Percentiles rank a stretch among this genome's conserved stretches.
phyloP scores from a whole-genome alignment of 768 basidiomycete species.

The Tulasnella sp. region DNA sequence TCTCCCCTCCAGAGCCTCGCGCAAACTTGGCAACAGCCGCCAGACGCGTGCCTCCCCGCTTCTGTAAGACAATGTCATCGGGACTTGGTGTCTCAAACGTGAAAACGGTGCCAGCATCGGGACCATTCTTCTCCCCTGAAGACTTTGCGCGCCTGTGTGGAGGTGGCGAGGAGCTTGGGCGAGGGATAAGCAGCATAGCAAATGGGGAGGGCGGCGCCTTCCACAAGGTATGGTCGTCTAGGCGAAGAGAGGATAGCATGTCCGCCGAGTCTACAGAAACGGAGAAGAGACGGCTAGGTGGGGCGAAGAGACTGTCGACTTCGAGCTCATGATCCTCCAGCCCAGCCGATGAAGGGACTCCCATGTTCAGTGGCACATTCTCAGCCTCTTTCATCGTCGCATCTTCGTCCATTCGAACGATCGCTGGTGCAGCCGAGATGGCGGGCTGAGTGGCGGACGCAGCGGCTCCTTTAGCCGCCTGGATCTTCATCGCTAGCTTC shows the following conservation, averaged over 20 bases:
- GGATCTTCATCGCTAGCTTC: slow-evolving; percentile 67
- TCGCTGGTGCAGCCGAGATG: no score
- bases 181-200: slow-evolving; percentile 4
- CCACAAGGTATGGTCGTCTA: neutral
- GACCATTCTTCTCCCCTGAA: neutral
- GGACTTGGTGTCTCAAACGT: slow-evolving; percentile 80
- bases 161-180: no score
- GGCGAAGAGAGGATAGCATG: neutral
- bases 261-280: neutral
- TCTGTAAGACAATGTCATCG: slow-evolving; percentile 76
- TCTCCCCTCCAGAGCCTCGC: neutral
- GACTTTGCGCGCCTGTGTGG: no score
- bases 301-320: neutral
- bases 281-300: neutral
- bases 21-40: slow-evolving; percentile 4
- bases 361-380: neutral
- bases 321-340: no score
- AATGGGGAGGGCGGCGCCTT: slow-evolving; percentile 8
- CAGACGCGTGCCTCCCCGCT: slow-evolving; percentile 54
- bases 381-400: neutral
- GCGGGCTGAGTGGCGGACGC: neutral
- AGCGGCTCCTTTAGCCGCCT: slow-evolving; percentile 36
- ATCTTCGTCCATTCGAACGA: no score
- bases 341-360: neutral
- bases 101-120: slow-evolving; percentile 31